These are phyloP conservation scores for Ceriops tagal DNA, from an alignment of 345 rosid genomes.

Conservation along the genomic window DNA sequence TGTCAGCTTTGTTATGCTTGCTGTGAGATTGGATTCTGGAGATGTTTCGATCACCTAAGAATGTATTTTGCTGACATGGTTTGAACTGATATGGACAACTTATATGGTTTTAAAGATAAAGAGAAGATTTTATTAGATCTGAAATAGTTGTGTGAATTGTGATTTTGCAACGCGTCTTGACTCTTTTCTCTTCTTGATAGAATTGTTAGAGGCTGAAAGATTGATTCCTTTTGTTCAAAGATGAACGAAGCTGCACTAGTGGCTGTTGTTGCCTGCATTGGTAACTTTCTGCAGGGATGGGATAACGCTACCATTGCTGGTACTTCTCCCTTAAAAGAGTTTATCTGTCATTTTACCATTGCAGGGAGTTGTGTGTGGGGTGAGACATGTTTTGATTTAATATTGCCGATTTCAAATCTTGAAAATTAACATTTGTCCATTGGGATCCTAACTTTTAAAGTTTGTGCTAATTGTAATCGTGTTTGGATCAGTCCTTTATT, in stretches of 20 bases:
- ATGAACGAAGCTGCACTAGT: slow-evolving; percentile 85
- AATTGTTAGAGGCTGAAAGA: slow-evolving; percentile 14
- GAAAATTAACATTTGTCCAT: not conserved
- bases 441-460: not conserved
- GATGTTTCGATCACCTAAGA: too few relatives aligned
- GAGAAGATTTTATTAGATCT: slow-evolving; percentile 15
- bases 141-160: not conserved
- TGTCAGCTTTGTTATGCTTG: too few relatives aligned
- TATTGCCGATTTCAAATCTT: not conserved
- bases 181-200: slow-evolving; percentile 19
- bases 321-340: slow-evolving; percentile 22
- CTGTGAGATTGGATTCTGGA: too few relatives aligned
- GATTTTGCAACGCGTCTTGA: slow-evolving; percentile 7
- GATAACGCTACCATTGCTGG: slow-evolving; percentile 99
- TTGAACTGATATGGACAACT: too few relatives aligned
- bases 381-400: not conserved
- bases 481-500: not conserved
- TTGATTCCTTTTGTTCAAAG: slow-evolving; percentile 26
- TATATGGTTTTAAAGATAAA: not conserved
- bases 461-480: not conserved
- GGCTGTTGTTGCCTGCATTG: slow-evolving; percentile 86
- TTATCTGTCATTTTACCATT: slow-evolving; percentile 1
- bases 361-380: not conserved
- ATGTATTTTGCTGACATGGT: too few relatives aligned
- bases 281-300: slow-evolving; percentile 99